Conservation (phyloP, 306 rosid genomes). For the Rubus idaeus region DNA sequence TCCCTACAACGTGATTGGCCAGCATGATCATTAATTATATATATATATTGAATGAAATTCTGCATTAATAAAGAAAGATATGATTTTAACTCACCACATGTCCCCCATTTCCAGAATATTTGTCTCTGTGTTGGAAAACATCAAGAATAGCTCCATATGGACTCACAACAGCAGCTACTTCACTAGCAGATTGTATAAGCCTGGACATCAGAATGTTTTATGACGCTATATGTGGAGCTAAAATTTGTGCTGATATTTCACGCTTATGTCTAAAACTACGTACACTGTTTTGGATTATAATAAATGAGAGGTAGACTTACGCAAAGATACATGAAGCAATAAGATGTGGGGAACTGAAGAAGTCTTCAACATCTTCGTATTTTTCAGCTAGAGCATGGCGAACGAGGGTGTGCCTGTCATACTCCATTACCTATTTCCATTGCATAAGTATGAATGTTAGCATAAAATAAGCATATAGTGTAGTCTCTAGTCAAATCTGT, state of each 20-base stretch:
- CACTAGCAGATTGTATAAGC: slow-evolving; percentile 30
- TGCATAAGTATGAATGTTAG: slow-evolving; percentile 9
- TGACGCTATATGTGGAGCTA: neutral
- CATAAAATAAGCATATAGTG: neutral
- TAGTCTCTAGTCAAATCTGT: neutral
- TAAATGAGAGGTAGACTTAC: slow-evolving; percentile 5
- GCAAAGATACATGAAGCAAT: slow-evolving; percentile 30
- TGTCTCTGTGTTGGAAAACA: slow-evolving; percentile 11
- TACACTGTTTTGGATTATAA: neutral
- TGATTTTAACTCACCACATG: slow-evolving; percentile 11
- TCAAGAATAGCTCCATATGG: slow-evolving; percentile 26
- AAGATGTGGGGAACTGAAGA: slow-evolving; percentile 17
- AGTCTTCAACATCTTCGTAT: slow-evolving; percentile 30
- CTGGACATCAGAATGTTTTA: slow-evolving; percentile 10
- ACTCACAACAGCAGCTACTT: slow-evolving; percentile 25
- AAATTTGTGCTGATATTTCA: neutral
- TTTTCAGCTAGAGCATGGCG: slow-evolving; percentile 36
- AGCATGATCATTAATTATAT: neutral
- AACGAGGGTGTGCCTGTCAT: slow-evolving; percentile 25
- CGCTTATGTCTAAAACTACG: neutral
- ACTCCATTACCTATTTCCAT: slow-evolving; percentile 21
- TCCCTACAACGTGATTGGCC: neutral
- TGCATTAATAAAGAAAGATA: too few species aligned
- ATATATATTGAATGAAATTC: neutral
- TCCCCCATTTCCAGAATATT: slow-evolving; percentile 13